Evolutionary conservation across 2,329 filamentous ascomycete genomes (phyloP).

Genomic region (Trichoderma atrobrunneum): DNA sequence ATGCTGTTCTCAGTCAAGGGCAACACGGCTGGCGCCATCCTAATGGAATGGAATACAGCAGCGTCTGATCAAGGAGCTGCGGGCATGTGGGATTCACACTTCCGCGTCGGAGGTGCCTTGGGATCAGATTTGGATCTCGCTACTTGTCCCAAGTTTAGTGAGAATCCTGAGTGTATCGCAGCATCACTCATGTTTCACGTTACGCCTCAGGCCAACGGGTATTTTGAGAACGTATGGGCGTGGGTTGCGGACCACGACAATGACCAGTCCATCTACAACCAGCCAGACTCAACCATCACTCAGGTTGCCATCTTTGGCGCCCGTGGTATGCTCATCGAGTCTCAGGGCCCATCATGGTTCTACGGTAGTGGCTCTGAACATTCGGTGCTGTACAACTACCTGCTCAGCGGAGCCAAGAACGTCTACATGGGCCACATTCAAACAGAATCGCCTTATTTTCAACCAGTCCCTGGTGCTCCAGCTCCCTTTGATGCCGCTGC

Average conservation of each 20-base stretch:
- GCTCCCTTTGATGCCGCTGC: not conserved
- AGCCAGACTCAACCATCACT: not conserved
- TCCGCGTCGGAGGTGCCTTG: conserved; percentile 68
- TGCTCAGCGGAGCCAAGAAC: not conserved
- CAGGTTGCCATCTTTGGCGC: not conserved
- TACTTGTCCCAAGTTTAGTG: conserved; percentile 23
- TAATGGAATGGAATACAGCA: conserved; percentile 62
- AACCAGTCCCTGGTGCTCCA: not conserved
- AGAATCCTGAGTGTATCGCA: conserved; percentile 55
- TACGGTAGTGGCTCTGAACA: not conserved
- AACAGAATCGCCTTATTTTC: not conserved
- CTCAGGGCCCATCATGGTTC: not conserved
- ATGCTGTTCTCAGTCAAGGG: conserved; percentile 65
- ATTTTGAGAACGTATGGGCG: conserved; percentile 57
- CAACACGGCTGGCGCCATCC: conserved; percentile 62
- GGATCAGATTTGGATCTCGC: conserved; percentile 49
- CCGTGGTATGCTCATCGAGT: not conserved
- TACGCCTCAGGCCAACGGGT: conserved; percentile 43
- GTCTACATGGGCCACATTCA: not conserved
- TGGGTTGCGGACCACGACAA: conserved; percentile 68
- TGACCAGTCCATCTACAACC: conserved; percentile 31
- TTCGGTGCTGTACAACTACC: not conserved
- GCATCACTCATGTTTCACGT: conserved; percentile 52
- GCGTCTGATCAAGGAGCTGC: conserved; percentile 29
- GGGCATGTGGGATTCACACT: conserved; percentile 56